phyloP scores from a whole-genome alignment of 2,329 filamentous ascomycete genomes.

The Shiraia sp. region DNA sequence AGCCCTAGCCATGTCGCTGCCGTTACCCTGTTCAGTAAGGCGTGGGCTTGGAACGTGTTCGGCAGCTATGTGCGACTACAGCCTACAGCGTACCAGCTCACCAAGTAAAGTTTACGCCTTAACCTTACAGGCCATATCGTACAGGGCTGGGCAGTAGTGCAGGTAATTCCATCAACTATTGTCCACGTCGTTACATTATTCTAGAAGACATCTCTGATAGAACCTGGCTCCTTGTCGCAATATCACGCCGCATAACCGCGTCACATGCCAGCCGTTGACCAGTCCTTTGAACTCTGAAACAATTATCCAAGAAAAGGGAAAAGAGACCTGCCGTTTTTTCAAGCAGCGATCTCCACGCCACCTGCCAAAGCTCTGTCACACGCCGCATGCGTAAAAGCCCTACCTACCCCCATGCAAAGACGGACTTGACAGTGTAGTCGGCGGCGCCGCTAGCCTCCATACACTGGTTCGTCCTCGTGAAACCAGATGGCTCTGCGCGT shows the following conservation, averaged over 20 bases:
- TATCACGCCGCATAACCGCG: constrained; percentile 2
- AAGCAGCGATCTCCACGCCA: constrained; percentile 18
- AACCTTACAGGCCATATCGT: constrained; percentile 1
- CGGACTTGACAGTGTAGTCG: too few species aligned
- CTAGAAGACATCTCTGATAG: constrained; percentile 4
- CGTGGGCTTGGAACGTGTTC: neutral
- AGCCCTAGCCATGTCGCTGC: constrained; percentile 1
- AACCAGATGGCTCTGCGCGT: too few species aligned
- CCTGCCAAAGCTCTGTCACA: constrained; percentile 5
- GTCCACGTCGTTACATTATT: constrained; percentile 4
- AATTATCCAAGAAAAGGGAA: constrained; percentile 10
- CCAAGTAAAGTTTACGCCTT: neutral
- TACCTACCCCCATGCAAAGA: constrained; percentile 11
- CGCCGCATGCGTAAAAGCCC: too few species aligned
- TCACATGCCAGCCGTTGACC: constrained; percentile 8
- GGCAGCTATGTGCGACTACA: neutral
- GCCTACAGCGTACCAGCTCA: neutral
- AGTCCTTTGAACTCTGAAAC: constrained; percentile 12
- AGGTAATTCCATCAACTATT: neutral
- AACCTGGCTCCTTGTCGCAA: constrained; percentile 1
- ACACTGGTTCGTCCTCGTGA: too few species aligned
- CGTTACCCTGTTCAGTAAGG: constrained; percentile 1
- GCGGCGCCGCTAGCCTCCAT: constrained; percentile 3
- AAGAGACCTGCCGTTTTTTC: constrained; percentile 8
- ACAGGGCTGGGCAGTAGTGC: neutral